These are phyloP conservation scores for Fusarium sp. DNA, from an alignment of 2,329 filamentous ascomycete genomes.

Conservation along the genomic window DNA sequence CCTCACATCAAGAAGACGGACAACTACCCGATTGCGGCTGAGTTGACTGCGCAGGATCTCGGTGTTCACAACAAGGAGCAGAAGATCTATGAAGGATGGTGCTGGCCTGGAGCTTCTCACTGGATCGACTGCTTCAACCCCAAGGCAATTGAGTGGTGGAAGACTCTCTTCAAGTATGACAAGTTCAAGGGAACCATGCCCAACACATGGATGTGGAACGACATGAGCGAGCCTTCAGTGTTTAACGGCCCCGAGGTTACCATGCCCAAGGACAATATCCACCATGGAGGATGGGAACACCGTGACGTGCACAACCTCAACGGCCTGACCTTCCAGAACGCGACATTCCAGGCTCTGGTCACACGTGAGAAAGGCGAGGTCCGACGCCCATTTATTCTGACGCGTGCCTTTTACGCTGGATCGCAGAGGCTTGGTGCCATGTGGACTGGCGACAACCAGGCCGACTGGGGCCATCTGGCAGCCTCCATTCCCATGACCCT, in stretches of 20 bases:
- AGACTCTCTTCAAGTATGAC: conserved; percentile 85
- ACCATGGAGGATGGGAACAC: conserved; percentile 93
- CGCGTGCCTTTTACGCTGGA: conserved; percentile 91
- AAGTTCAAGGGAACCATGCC: conserved; percentile 86
- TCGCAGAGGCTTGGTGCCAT: conserved; percentile 92
- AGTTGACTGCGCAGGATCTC: conserved; percentile 85
- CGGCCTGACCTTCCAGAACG: conserved; percentile 94
- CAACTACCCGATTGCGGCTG: conserved; percentile 80
- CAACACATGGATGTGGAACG: conserved; percentile 98
- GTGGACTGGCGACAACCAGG: conserved; percentile 99
- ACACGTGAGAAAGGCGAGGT: conserved; percentile 88
- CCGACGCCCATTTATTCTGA: conserved; percentile 90
- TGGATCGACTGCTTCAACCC: conserved; percentile 98
- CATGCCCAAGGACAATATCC: conserved; percentile 98
- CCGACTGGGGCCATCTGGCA: conserved; percentile 90
- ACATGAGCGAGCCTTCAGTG: conserved; percentile 99
- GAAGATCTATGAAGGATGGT: conserved; percentile 94
- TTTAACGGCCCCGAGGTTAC: conserved; percentile 99
- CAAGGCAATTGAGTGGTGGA: conserved; percentile 93
- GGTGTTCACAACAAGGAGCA: conserved; percentile 92
- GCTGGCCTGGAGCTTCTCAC: conserved; percentile 96
- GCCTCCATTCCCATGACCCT: conserved; percentile 93
- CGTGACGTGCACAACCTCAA: conserved; percentile 97
- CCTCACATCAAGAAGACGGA: conserved; percentile 96
- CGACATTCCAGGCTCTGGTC: conserved; percentile 86